These are phyloP conservation scores for Ogataea henricii DNA, from an alignment of 805 yeast genomes.

Conservation along the genomic window DNA sequence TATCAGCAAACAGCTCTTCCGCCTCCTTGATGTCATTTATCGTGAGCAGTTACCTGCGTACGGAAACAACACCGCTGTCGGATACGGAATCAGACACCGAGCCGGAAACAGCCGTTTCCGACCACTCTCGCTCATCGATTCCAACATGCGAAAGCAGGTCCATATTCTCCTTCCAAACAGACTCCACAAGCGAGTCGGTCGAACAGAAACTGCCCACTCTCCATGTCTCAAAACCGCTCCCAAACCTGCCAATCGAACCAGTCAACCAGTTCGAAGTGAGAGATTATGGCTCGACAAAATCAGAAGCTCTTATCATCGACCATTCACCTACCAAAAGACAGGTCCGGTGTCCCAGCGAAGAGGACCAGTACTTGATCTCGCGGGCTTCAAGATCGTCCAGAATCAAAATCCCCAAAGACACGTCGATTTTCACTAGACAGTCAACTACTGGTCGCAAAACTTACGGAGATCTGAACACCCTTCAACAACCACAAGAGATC, in stretches of 20 bases:
- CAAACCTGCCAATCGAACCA: conserved; percentile 27
- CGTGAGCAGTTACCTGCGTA: conserved; percentile 16
- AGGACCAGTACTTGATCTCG: not conserved
- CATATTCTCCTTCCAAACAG: conserved; percentile 19
- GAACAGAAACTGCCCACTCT: conserved; percentile 7
- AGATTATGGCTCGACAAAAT: conserved; percentile 17
- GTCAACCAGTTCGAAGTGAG: conserved; percentile 26
- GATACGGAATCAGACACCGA: not conserved
- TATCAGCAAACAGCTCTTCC: conserved; percentile 8
- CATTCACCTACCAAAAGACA: conserved; percentile 8
- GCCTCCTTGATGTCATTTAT: conserved; percentile 17
- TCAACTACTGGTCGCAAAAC: conserved; percentile 21
- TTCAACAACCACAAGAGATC: conserved; percentile 7
- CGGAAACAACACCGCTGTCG: not conserved
- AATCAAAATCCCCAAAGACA: conserved; percentile 25
- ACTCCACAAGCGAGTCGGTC: not conserved
- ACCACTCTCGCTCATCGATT: conserved; percentile 2
- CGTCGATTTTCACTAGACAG: conserved; percentile 28
- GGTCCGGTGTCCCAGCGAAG: conserved; percentile 5
- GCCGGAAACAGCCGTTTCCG: conserved; percentile 3
- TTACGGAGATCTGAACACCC: conserved; percentile 17
- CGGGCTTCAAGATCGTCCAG: not conserved
- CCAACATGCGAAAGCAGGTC: conserved; percentile 14
- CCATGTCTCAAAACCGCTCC: conserved; percentile 18
- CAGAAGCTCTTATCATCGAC: conserved; percentile 5